These are phyloP conservation scores for Stephania cephalantha DNA, from an alignment of 164 flowering plant genomes.

Conservation along the genomic window DNA sequence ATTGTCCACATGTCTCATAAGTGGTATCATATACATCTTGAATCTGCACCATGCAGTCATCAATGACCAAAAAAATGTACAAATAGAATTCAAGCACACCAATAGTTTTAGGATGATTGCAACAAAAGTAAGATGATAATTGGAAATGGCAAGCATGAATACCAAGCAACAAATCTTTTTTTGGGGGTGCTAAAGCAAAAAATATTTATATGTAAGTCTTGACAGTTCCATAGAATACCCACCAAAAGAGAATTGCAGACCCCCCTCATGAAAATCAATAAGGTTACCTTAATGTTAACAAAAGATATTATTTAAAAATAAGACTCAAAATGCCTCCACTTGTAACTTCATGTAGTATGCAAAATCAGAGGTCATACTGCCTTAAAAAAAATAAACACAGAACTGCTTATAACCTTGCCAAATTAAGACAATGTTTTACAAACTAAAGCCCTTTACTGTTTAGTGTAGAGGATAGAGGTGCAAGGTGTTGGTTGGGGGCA, in stretches of 20 bases:
- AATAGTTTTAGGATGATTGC: neutral
- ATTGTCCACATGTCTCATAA: slow-evolving; percentile 75
- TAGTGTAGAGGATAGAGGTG: no score
- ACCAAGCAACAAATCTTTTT: neutral
- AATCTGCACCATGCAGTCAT: slow-evolving; percentile 43
- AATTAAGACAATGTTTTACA: no score
- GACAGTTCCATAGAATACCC: neutral
- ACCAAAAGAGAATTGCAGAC: neutral
- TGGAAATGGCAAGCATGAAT: no score
- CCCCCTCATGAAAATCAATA: neutral
- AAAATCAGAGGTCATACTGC: no score
- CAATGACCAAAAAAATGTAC: neutral
- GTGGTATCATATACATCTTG: slow-evolving; percentile 63
- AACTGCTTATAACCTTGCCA: no score
- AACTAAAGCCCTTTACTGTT: no score
- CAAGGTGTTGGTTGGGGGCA: no score
- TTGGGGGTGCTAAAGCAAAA: neutral
- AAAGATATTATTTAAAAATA: no score
- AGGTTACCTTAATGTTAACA: no score
- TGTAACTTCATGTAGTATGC: no score
- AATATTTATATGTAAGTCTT: neutral
- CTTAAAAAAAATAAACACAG: no score
- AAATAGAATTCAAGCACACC: neutral
- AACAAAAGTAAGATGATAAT: neutral
- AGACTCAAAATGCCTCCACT: no score